These are phyloP conservation scores for Hirsutella thompsonii DNA, from an alignment of 2,329 filamentous ascomycete species.

Conservation along the genomic window DNA sequence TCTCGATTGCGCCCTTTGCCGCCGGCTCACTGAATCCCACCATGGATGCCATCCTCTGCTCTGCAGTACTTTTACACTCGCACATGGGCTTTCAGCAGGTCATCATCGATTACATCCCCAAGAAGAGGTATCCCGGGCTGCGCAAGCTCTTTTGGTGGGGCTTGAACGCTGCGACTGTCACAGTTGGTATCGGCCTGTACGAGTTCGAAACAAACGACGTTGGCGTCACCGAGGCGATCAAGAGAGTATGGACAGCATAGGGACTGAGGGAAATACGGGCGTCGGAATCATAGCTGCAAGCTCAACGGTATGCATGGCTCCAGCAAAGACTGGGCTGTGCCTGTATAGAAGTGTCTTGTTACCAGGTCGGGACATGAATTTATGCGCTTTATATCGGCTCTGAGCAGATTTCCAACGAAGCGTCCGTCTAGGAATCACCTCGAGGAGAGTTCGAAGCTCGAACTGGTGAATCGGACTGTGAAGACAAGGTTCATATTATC, in stretches of 20 bases:
- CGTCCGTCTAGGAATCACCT: background rate
- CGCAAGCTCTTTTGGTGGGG: conserved; percentile 62
- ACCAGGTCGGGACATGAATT: conserved; percentile 5
- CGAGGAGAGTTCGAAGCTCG: too few relatives aligned
- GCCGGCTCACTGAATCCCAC: conserved; percentile 82
- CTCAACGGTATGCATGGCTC: background rate
- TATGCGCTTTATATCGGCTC: conserved; percentile 1
- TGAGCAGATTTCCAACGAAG: background rate
- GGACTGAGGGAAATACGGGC: conserved; percentile 2
- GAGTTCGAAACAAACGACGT: conserved; percentile 99
- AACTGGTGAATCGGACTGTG: too few relatives aligned
- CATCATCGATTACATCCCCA: conserved; percentile 86
- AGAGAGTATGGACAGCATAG: conserved; percentile 78
- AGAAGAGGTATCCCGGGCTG: conserved; percentile 51
- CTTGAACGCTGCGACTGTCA: conserved; percentile 64
- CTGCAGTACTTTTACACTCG: conserved; percentile 75
- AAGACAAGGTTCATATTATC: too few relatives aligned
- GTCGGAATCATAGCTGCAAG: background rate
- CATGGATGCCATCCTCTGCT: conserved; percentile 76
- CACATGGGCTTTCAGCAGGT: conserved; percentile 90
- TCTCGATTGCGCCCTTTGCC: conserved; percentile 85
- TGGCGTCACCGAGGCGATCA: conserved; percentile 78
- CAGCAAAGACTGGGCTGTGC: conserved; percentile 1
- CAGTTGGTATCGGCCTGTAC: conserved; percentile 81
- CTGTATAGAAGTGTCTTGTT: conserved; percentile 9